Base-by-base conservation (phyloP, 805 yeast species). In the Cyberlindnera galapagoensis region DNA sequence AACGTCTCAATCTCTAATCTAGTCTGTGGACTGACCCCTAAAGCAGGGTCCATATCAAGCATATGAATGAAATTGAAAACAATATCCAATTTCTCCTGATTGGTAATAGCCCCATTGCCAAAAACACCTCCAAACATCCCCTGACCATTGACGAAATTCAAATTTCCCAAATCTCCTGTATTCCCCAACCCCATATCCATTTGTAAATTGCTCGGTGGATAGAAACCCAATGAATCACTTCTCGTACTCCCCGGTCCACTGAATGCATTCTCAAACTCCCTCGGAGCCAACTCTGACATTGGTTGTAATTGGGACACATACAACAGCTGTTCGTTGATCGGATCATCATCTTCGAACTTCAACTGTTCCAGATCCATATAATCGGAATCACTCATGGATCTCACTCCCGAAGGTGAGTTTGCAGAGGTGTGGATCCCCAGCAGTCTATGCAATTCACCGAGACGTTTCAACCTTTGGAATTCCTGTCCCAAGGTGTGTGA, bases 401-500 rank as follows among this genome's bases (percentile, higher is more conserved):
- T 22, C n/a, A 13, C 9, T 9, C 12, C 24, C 9, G 12, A 7
- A 9, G 24, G 12, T 10, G 12, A n/a, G 17, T 15, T 16, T 5
- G 3, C 27, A 16, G 12, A 9, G 10, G 26, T 19, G 13, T 16
- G 9, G 8, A 22, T 24, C 2, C 31, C 33, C 9, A 20, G 26
- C 1, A 45, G 35, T 7, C 27, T 37, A 7, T 44, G 44, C 6
- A 48, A 19, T 18, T 43, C 47, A 20, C 53, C 50, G 3, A 48
- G 30, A 23, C 45, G 30, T 24, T 44, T 43, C 8, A 51, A 27
- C 14, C 45, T 39, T 26, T 48, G 52, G 20, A 51, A 35, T 7
- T 43, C 45, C 25, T 46, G 47, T 0, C 56, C 56, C 35, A 51
- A 24, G 1, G 46, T 44, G 28, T 43, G 51, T 1, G 52, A 46